These are phyloP conservation scores for Torulaspora franciscae DNA, from an alignment of 805 yeast genomes.

Conservation along the genomic window DNA sequence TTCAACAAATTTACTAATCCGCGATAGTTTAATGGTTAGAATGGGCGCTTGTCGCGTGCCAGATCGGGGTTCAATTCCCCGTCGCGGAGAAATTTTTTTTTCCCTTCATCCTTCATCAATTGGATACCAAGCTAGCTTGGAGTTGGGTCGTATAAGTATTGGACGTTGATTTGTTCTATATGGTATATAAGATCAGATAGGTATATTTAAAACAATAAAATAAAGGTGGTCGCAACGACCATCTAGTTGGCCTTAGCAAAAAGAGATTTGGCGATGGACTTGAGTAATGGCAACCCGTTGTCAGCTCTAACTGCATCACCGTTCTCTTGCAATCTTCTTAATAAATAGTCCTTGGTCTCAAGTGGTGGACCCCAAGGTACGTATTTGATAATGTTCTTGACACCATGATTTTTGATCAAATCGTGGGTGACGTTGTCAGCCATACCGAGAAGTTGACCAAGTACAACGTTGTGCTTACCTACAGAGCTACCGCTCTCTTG, in stretches of 20 bases:
- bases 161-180: not conserved
- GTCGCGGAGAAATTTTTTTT: no score
- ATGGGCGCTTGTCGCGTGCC: no score
- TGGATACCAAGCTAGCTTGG: no score
- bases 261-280: constrained; percentile 44
- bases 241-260: constrained; percentile 6
- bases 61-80: no score
- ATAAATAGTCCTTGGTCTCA: constrained; percentile 85
- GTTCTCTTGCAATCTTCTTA: constrained; percentile 89
- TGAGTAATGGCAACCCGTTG: constrained; percentile 70
- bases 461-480: constrained; percentile 64
- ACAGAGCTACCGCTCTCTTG: constrained; percentile 41
- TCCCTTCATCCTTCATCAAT: no score
- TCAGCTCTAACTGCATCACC: constrained; percentile 90
- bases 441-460: constrained; percentile 94
- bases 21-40: no score
- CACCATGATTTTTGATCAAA: constrained; percentile 58
- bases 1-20: no score
- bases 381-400: constrained; percentile 78
- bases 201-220: not conserved
- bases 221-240: not conserved
- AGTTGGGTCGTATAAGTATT: no score
- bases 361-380: constrained; percentile 98
- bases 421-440: constrained; percentile 84
- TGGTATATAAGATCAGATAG: not conserved